A percentile compares a stretch with the other conserved stretches of the same genome.
phyloP scores from a whole-genome alignment of 164 flowering plant genomes.

The Cinnamomum micranthum region DNA sequence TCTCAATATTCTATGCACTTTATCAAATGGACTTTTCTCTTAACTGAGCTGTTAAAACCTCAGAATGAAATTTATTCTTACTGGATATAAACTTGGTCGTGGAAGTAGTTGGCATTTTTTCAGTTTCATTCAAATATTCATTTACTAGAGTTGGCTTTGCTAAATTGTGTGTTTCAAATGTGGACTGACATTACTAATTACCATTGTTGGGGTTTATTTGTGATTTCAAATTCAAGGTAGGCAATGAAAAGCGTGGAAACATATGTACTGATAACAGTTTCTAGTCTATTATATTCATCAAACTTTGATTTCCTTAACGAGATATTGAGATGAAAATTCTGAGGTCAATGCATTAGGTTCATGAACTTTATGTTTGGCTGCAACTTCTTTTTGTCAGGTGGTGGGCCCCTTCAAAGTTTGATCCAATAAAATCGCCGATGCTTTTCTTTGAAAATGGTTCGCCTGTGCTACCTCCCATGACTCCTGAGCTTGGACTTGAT shows the following conservation, averaged over 20 bases:
- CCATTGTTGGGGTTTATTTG: background rate
- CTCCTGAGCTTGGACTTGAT: slow-evolving; percentile 75
- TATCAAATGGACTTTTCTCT: background rate
- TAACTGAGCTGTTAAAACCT: background rate
- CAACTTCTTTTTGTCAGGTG: slow-evolving; percentile 54
- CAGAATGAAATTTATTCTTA: background rate
- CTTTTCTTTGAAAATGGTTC: slow-evolving; percentile 74
- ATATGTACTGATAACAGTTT: background rate
- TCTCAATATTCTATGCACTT: too few relatives aligned
- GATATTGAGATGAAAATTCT: background rate
- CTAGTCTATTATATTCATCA: background rate
- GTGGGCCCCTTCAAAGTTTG: slow-evolving; percentile 99
- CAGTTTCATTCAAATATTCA: background rate
- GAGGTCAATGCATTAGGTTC: background rate
- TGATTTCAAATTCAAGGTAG: background rate
- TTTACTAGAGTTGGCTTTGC: background rate
- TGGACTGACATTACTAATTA: too few relatives aligned
- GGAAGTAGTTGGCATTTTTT: background rate
- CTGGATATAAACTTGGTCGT: background rate
- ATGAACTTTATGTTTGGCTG: background rate
- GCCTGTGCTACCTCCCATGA: slow-evolving; percentile 71
- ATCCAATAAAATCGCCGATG: slow-evolving; percentile 89
- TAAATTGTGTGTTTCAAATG: background rate
- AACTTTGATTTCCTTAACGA: background rate
- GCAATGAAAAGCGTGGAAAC: background rate